phyloP scores from a whole-genome alignment of 306 rosid genomes.

The Rubus idaeus region DNA sequence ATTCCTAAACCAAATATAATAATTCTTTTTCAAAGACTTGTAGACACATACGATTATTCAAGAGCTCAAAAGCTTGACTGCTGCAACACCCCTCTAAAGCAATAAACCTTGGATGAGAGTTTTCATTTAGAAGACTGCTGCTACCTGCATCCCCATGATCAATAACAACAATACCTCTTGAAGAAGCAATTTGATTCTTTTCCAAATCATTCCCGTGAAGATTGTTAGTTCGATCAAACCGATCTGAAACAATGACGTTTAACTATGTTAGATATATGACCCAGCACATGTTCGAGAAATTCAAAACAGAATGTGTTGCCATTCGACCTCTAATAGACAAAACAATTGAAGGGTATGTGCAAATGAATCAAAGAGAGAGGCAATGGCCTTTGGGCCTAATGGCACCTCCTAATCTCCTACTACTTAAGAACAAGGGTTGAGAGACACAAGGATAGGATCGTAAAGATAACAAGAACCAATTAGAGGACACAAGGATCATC shows the following conservation, averaged over 20 bases:
- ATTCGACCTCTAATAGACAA: neutral
- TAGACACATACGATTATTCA: conserved; percentile 55
- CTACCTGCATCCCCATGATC: conserved; percentile 55
- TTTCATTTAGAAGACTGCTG: conserved; percentile 49
- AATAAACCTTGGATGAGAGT: conserved; percentile 39
- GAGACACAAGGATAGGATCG: neutral
- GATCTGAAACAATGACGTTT: conserved; percentile 43
- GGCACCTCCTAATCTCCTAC: neutral
- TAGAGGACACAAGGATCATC: neutral
- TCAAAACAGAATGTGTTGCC: neutral
- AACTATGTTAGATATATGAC: conserved; percentile 12
- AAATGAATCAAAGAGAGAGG: neutral
- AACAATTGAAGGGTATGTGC: neutral
- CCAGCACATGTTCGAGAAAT: neutral
- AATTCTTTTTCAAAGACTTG: neutral
- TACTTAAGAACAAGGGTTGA: neutral
- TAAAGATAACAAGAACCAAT: neutral
- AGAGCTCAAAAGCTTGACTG: conserved; percentile 61
- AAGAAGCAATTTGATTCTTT: conserved; percentile 49
- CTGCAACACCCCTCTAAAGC: conserved; percentile 60
- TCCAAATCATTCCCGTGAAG: conserved; percentile 54
- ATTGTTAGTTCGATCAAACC: conserved; percentile 56
- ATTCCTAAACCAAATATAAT: neutral
- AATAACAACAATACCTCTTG: conserved; percentile 42
- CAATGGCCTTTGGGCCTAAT: neutral